A percentile compares a stretch with the other conserved stretches of the same genome.
Conservation (phyloP, 2,329 filamentous ascomycete genomes). For the Aspergillus sp. region DNA sequence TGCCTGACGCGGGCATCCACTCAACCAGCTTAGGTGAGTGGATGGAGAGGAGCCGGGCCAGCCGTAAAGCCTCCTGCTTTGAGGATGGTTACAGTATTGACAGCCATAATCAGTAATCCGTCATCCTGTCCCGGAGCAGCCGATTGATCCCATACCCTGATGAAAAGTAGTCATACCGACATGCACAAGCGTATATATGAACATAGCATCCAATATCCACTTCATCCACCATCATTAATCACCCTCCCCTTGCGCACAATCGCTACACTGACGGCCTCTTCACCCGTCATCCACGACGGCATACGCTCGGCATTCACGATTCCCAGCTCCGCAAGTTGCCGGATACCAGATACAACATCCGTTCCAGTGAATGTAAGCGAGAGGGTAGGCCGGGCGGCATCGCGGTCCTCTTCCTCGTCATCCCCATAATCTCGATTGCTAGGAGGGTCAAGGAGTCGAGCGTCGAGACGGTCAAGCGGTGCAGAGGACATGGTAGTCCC, state of each 20-base stretch:
- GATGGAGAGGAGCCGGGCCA: too few relatives aligned
- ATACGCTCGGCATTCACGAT: slow-evolving; percentile 71
- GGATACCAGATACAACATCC: slow-evolving; percentile 78
- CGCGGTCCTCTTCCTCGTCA: slow-evolving; percentile 3
- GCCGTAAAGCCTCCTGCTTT: too few relatives aligned
- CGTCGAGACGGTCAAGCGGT: slow-evolving; percentile 49
- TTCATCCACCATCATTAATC: slow-evolving; percentile 19
- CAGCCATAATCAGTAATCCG: too few relatives aligned
- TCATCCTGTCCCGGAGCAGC: too few relatives aligned
- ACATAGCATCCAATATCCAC: neutral
- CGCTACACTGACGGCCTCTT: slow-evolving; percentile 75
- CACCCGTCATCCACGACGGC: slow-evolving; percentile 90
- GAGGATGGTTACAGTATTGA: too few relatives aligned
- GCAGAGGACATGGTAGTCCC: slow-evolving; percentile 38
- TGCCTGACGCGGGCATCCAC: too few relatives aligned
- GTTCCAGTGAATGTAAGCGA: slow-evolving; percentile 68
- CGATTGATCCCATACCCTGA: too few relatives aligned
- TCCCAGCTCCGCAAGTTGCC: slow-evolving; percentile 74
- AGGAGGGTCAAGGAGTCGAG: slow-evolving; percentile 48
- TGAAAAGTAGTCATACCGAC: too few relatives aligned
- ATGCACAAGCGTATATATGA: neutral
- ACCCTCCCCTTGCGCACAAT: slow-evolving; percentile 62
- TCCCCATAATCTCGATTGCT: slow-evolving; percentile 13
- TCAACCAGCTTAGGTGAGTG: too few relatives aligned
- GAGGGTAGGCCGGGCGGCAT: slow-evolving; percentile 24